These are phyloP conservation scores for Fraxinus paxiana DNA, from an alignment of 305 asterid species.

Conservation along the genomic window DNA sequence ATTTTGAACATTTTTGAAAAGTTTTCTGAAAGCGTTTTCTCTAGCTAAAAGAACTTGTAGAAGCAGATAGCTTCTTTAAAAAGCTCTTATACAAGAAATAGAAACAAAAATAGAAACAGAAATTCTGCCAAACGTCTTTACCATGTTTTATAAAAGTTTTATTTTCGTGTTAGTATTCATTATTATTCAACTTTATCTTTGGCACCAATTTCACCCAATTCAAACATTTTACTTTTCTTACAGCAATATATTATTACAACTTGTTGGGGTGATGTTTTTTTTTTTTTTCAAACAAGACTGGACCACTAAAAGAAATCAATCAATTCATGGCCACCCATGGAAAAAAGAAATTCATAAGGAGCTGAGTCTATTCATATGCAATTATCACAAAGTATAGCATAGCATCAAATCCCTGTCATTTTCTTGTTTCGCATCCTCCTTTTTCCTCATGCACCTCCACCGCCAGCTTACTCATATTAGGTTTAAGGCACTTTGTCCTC, in stretches of 20 bases:
- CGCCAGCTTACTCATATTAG: background rate
- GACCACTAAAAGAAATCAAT: constrained; percentile 2
- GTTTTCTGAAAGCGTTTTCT: background rate
- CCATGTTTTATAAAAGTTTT: background rate
- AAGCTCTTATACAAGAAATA: background rate
- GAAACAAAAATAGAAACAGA: background rate
- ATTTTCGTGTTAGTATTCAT: background rate
- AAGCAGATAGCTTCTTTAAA: background rate
- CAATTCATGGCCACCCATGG: background rate
- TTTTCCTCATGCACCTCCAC: constrained; percentile 5
- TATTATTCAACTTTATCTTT: background rate
- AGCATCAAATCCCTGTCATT: constrained; percentile 3
- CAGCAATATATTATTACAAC: background rate
- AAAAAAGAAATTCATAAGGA: background rate
- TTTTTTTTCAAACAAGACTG: background rate
- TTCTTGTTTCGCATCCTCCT: constrained; percentile 5
- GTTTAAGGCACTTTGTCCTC: constrained; percentile 19
- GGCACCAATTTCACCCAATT: background rate
- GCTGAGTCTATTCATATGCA: background rate
- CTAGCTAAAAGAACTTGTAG: background rate
- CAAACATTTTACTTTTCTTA: background rate
- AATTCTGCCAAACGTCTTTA: background rate
- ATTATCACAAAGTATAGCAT: background rate
- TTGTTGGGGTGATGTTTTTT: background rate
- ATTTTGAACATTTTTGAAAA: background rate